Evolutionary conservation across 140 eudicot genomes (phyloP).

Genomic region (Cichorium intybus): DNA sequence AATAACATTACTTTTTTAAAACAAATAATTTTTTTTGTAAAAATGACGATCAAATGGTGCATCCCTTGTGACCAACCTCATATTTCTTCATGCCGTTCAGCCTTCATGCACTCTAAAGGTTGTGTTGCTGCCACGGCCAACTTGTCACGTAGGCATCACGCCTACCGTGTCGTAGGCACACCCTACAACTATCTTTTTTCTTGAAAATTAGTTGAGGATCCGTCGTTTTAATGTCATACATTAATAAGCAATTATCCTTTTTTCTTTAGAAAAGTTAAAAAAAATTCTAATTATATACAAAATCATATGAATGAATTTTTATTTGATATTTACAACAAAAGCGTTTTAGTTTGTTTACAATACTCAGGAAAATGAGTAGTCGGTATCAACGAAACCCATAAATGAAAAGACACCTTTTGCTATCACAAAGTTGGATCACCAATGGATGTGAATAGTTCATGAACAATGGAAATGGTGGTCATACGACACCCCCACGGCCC

Average conservation of each 20-base stretch:
- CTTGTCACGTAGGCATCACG: too few species aligned
- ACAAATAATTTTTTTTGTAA: too few species aligned
- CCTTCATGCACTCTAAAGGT: too few species aligned
- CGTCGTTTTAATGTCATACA: neutral
- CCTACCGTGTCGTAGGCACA: too few species aligned
- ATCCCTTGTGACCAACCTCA: too few species aligned
- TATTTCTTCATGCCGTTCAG: too few species aligned
- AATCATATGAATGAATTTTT: neutral
- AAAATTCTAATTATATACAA: neutral
- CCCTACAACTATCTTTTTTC: too few species aligned
- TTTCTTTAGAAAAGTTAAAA: neutral
- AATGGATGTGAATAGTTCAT: slow-evolving; percentile 15
- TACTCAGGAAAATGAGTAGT: slow-evolving; percentile 17
- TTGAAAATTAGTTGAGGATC: neutral
- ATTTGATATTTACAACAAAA: neutral
- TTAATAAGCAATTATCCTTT: neutral
- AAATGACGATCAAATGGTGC: too few species aligned
- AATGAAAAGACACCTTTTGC: slow-evolving; percentile 24
- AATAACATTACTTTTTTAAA: too few species aligned
- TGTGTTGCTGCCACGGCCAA: too few species aligned
- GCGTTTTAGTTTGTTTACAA: neutral
- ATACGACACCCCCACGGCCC: slow-evolving; percentile 13
- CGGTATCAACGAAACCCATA: slow-evolving; percentile 11
- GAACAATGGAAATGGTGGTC: slow-evolving; percentile 21
- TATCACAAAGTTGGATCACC: slow-evolving; percentile 23